phyloP scores from a whole-genome alignment of 1,139 yeast species.

The Schwanniomyces etchellsii region DNA sequence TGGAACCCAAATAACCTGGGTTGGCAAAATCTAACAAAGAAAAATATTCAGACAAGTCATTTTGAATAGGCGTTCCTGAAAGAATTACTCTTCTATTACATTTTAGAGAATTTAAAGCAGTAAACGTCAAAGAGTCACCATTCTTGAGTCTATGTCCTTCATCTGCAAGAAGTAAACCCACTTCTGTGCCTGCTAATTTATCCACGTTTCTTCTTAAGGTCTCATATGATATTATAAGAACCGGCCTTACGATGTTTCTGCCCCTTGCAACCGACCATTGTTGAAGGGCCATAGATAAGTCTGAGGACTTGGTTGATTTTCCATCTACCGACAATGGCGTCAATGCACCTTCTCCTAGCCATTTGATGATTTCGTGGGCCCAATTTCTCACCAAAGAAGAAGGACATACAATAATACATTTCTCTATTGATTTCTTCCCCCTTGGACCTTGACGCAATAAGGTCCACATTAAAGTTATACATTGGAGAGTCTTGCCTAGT shows the following conservation, averaged over 20 bases:
- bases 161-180: conserved; percentile 88
- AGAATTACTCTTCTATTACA: conserved; percentile 87
- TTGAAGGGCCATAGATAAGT: conserved; percentile 62
- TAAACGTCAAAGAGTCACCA: conserved; percentile 90
- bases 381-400: conserved; percentile 91
- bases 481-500: conserved; percentile 90
- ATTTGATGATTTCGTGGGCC: conserved; percentile 94
- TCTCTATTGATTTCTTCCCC: conserved; percentile 78
- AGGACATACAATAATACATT: conserved; percentile 93
- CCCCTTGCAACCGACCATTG: conserved; percentile 92
- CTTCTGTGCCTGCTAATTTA: conserved; percentile 68
- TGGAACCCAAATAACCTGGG: conserved; percentile 86
- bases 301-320: conserved; percentile 62
- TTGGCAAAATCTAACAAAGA: conserved; percentile 88
- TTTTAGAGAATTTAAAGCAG: conserved; percentile 74
- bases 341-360: conserved; percentile 90
- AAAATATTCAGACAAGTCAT: conserved; percentile 91
- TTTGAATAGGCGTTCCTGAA: conserved; percentile 97
- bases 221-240: conserved; percentile 90
- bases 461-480: conserved; percentile 93
- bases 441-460: conserved; percentile 84
- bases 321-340: conserved; percentile 94
- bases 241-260: conserved; percentile 87
- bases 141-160: conserved; percentile 96
- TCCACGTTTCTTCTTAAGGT: conserved; percentile 85